Evolutionary conservation across 2,329 filamentous ascomycete species (phyloP).

Genomic region (Aspergillus hortae): DNA sequence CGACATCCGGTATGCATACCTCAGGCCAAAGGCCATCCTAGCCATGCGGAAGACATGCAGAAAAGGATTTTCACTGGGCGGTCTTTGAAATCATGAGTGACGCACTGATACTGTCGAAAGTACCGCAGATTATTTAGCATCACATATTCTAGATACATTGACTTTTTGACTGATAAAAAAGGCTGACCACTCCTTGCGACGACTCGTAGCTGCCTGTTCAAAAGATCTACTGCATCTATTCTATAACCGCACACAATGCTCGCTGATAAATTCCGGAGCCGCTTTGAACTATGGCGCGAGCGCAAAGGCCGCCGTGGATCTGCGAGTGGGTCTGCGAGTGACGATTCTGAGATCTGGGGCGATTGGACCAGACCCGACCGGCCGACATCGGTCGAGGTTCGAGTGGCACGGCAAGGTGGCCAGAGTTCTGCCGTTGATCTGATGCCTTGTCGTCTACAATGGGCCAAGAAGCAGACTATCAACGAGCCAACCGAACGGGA

Average conservation of each 20-base stretch:
- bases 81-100: neutral
- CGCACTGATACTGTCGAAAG: neutral
- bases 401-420: neutral
- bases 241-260: no score
- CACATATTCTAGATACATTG: neutral
- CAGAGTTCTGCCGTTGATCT: neutral
- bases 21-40: neutral
- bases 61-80: neutral
- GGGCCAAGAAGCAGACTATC: neutral
- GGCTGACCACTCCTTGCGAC: no score
- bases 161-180: no score
- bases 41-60: neutral
- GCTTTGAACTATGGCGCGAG: no score
- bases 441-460: slow-evolving; percentile 2
- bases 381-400: slow-evolving; percentile 1
- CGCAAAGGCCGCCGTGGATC: no score
- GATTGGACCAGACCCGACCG: neutral
- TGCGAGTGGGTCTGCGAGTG: neutral
- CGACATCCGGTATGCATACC: no score
- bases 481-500: neutral
- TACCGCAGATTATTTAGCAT: neutral
- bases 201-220: no score
- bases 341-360: neutral
- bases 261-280: no score
- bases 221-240: no score